phyloP scores from a whole-genome alignment of 2,329 filamentous ascomycete species.

The Monosporascus sp. region DNA sequence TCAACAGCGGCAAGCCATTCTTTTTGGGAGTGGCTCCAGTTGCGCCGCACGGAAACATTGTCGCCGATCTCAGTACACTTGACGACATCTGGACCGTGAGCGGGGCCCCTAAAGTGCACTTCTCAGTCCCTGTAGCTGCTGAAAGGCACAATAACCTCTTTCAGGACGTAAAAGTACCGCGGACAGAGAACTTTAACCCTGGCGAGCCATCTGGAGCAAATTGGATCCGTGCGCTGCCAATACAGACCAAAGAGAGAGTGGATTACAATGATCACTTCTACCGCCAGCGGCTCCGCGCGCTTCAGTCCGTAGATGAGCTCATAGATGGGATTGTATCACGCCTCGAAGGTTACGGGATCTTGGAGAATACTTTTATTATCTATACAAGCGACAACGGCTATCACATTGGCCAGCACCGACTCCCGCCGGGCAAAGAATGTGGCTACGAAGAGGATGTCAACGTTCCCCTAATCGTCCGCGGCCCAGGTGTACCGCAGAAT shows the following conservation, averaged over 20 bases:
- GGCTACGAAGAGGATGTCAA: slow-evolving; percentile 51
- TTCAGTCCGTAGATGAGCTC: slow-evolving; percentile 48
- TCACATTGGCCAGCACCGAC: slow-evolving; percentile 50
- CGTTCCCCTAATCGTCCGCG: slow-evolving; percentile 51
- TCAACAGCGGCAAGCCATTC: slow-evolving; percentile 40
- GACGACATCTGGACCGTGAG: not conserved
- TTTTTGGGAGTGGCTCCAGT: slow-evolving; percentile 31
- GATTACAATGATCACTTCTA: slow-evolving; percentile 44
- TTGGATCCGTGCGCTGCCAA: slow-evolving; percentile 37
- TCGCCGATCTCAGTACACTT: not conserved
- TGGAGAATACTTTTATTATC: slow-evolving; percentile 53
- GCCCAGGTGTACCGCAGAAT: slow-evolving; percentile 43
- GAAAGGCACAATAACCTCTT: slow-evolving; percentile 58
- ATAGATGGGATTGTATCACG: slow-evolving; percentile 33
- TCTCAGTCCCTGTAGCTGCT: slow-evolving; percentile 43
- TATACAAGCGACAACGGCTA: slow-evolving; percentile 53
- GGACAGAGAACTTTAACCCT: slow-evolving; percentile 61
- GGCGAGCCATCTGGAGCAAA: slow-evolving; percentile 34
- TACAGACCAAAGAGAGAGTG: slow-evolving; percentile 32
- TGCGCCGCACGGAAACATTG: not conserved
- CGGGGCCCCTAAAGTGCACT: not conserved
- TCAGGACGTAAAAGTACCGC: slow-evolving; percentile 48
- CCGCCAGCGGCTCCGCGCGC: slow-evolving; percentile 39
- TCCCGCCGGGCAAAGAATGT: slow-evolving; percentile 50
- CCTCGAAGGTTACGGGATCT: slow-evolving; percentile 44